phyloP scores from a whole-genome alignment of 495 filamentous ascomycete species.

The Hypoxylon intermedium region DNA sequence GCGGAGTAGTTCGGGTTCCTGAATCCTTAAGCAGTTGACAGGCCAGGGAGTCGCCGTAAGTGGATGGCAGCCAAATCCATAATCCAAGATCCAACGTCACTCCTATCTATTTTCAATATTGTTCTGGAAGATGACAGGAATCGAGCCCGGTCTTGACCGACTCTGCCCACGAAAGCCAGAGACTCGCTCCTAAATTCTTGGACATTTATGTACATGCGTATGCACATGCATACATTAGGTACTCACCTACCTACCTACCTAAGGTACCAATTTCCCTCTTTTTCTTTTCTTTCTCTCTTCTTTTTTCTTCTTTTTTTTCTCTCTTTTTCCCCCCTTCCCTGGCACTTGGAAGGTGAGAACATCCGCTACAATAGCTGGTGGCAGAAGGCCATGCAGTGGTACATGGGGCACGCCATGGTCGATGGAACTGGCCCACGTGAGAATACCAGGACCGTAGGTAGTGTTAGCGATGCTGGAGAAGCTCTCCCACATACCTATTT shows the following conservation, averaged over 20 bases:
- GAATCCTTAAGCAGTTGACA: conserved; percentile 26
- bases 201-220: too few species aligned
- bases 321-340: not conserved
- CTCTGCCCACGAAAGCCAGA: too few species aligned
- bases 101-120: not conserved
- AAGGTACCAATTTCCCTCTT: too few species aligned
- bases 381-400: conserved; percentile 26
- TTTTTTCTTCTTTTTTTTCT: not conserved
- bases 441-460: conserved; percentile 18
- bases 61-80: conserved; percentile 9
- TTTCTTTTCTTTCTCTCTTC: not conserved
- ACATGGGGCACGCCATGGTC: conserved; percentile 24
- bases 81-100: conserved; percentile 9
- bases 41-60: conserved; percentile 28
- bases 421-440: conserved; percentile 35
- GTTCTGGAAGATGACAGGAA: not conserved
- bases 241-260: too few species aligned
- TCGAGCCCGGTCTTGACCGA: too few species aligned
- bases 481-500: conserved; percentile 25
- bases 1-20: conserved; percentile 36
- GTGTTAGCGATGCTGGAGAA: conserved; percentile 14
- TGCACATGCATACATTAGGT: too few species aligned
- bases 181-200: too few species aligned
- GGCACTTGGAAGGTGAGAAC: not conserved
- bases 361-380: conserved; percentile 1